Evolutionary conservation across 129 eudicot genomes (phyloP), one percentile per base, ranked within the genome.

Genomic region (Solidago caesia): DNA sequence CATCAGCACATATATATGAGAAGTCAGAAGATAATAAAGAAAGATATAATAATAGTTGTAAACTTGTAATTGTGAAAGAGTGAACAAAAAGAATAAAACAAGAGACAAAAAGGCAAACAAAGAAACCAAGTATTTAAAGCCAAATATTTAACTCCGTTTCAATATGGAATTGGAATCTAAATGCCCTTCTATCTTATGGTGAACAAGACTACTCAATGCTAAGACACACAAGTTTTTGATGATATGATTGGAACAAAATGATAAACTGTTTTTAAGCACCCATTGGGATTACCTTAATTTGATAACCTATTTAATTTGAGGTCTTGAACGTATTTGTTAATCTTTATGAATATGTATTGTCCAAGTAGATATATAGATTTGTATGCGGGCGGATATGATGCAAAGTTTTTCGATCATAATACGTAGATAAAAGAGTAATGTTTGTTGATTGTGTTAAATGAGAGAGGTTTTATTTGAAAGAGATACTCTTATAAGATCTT

Each of bases 91-190:
- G 82, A 71, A 79, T 67, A 79, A 79, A 72, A 78, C 77, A 71
- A 79, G 77, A 63, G 76, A 64, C 71, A 78, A 71, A 68, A 65
- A 71, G 73, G 77, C 71, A 78, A 78, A 64, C 73, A 64, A 78
- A 71, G 72, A 78, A 78, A 78, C 77, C 77, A 78, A 78, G 82
- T 41, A 71, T 79, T 64, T 46, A 71, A 79, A 64, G 77, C 67
- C 77, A 79, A 79, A 64, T 79, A 79, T 79, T 79, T 72, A 53
- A 47, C 52, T 79, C 65, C 82, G 63, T 14, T 64, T 52, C 59
- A 62, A 65, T 44, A 48, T 11, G 9, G 47, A 59, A 77, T 69
- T 51, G 67, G 74, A 67, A 76, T 39, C 33, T 55, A 44, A 14
- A 48, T 15, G 45, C 11, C 71, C 51, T 33, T 74, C 70, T 75